These are phyloP conservation scores for Yamadazyma conglobata DNA, from an alignment of 1,139 yeast genomes.

Conservation along the genomic window DNA sequence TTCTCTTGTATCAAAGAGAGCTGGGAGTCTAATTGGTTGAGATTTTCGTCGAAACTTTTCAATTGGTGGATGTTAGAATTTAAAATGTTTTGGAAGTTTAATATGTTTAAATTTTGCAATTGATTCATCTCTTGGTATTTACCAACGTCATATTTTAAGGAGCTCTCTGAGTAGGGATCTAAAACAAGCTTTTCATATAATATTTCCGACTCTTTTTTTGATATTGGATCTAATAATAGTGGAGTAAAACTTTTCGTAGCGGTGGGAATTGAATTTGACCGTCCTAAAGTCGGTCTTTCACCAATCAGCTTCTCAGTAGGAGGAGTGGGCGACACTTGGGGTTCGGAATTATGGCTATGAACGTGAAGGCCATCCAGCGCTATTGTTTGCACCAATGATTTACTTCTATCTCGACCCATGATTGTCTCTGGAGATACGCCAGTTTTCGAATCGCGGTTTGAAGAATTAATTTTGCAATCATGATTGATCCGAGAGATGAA, in stretches of 20 bases:
- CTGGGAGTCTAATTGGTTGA: slow-evolving; percentile 37
- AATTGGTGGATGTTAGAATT: slow-evolving; percentile 29
- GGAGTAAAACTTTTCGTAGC: too few species aligned
- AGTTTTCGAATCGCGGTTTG: slow-evolving; percentile 2
- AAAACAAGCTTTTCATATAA: too few species aligned
- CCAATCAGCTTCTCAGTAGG: too few species aligned
- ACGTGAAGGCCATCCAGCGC: slow-evolving; percentile 37
- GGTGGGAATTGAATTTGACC: too few species aligned
- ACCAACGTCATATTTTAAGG: slow-evolving; percentile 4
- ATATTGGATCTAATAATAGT: slow-evolving; percentile 2
- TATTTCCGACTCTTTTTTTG: slow-evolving; percentile 5
- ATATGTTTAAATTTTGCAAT: slow-evolving; percentile 16
- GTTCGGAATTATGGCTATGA: slow-evolving; percentile 21
- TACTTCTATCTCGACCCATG: slow-evolving; percentile 43
- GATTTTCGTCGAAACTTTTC: slow-evolving; percentile 36
- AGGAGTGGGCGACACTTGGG: too few species aligned
- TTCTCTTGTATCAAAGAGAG: slow-evolving; percentile 27
- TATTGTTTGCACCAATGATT: slow-evolving; percentile 48
- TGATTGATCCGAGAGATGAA: slow-evolving; percentile 21
- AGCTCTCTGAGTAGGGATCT: too few species aligned
- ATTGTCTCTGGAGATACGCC: slow-evolving; percentile 8
- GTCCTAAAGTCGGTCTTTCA: too few species aligned
- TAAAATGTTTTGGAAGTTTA: slow-evolving; percentile 43
- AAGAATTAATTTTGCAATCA: slow-evolving; percentile 1
- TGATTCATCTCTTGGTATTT: slow-evolving; percentile 3